phyloP scores from a whole-genome alignment of 345 rosid genomes.

The Linum trigynum region DNA sequence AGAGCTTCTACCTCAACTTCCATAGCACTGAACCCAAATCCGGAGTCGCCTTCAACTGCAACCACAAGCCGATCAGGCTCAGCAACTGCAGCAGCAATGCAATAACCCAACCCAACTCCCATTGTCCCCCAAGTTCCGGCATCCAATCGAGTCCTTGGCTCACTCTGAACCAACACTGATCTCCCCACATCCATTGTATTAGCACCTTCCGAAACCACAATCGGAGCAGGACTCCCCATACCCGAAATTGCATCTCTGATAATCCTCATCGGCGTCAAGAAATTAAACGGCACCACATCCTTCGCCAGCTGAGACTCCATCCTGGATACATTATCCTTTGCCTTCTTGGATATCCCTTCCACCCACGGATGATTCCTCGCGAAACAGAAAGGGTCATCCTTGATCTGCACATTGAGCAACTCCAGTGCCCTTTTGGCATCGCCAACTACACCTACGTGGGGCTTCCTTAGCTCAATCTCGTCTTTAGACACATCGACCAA shows the following conservation, averaged over 20 bases:
- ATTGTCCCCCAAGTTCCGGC: slow-evolving; percentile 99
- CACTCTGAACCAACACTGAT: slow-evolving; percentile 85
- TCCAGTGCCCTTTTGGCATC: slow-evolving; percentile 68
- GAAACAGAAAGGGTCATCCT: slow-evolving; percentile 81
- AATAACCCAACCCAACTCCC: slow-evolving; percentile 99
- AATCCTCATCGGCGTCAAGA: slow-evolving; percentile 87
- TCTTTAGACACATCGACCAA: slow-evolving; percentile 65
- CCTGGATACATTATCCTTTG: slow-evolving; percentile 51
- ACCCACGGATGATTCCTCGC: slow-evolving; percentile 80
- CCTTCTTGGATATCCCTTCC: slow-evolving; percentile 61
- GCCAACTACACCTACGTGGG: slow-evolving; percentile 64
- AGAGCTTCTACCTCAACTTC: slow-evolving; percentile 72
- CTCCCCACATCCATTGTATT: slow-evolving; percentile 98
- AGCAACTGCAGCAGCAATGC: slow-evolving; percentile 96
- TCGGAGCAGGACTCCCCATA: slow-evolving; percentile 72
- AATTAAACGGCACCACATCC: slow-evolving; percentile 93
- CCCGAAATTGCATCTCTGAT: slow-evolving; percentile 74
- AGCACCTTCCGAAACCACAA: slow-evolving; percentile 88
- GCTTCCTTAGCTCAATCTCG: slow-evolving; percentile 76
- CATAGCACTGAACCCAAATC: slow-evolving; percentile 97
- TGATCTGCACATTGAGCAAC: slow-evolving; percentile 66
- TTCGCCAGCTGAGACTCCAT: slow-evolving; percentile 80
- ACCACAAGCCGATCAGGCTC: slow-evolving; percentile 78
- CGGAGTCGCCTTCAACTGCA: slow-evolving; percentile 98
- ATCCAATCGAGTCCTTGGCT: slow-evolving; percentile 96